Conservation (phyloP, 805 yeast genomes). For the Kuraishia piskuri region DNA sequence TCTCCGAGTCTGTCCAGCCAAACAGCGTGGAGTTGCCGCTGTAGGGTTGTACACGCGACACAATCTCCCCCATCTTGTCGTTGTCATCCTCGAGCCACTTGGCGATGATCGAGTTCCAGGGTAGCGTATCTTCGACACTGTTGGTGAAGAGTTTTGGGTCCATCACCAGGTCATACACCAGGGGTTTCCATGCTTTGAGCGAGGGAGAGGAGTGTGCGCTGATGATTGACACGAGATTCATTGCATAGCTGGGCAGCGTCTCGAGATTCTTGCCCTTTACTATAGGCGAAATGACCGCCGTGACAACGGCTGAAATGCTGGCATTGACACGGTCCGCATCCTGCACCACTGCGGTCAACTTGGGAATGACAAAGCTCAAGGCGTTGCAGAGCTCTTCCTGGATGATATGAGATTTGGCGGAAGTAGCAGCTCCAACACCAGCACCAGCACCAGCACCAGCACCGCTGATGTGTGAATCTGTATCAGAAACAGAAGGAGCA, state of each 20-base stretch:
- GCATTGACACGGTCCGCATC: constrained; percentile 56
- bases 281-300: constrained; percentile 44
- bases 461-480: neutral
- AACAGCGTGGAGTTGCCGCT: constrained; percentile 41
- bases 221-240: constrained; percentile 33
- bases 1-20: constrained; percentile 25
- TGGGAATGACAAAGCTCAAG: constrained; percentile 29
- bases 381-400: constrained; percentile 38
- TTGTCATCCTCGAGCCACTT: constrained; percentile 61
- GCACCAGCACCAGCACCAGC: neutral
- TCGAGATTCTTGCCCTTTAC: constrained; percentile 33
- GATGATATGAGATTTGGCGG: constrained; percentile 8
- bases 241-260: constrained; percentile 29
- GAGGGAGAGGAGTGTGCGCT: constrained; percentile 22
- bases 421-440: neutral
- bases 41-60: constrained; percentile 39
- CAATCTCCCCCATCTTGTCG: constrained; percentile 47
- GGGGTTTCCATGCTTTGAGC: constrained; percentile 52
- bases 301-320: constrained; percentile 41
- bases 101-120: constrained; percentile 49
- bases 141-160: constrained; percentile 50
- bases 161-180: constrained; percentile 55
- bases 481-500: neutral
- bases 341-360: constrained; percentile 31
- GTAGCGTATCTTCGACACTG: constrained; percentile 16